These are phyloP conservation scores for Penicillium aurantiogriseum DNA, from an alignment of 2,329 filamentous ascomycete genomes.

Conservation along the genomic window DNA sequence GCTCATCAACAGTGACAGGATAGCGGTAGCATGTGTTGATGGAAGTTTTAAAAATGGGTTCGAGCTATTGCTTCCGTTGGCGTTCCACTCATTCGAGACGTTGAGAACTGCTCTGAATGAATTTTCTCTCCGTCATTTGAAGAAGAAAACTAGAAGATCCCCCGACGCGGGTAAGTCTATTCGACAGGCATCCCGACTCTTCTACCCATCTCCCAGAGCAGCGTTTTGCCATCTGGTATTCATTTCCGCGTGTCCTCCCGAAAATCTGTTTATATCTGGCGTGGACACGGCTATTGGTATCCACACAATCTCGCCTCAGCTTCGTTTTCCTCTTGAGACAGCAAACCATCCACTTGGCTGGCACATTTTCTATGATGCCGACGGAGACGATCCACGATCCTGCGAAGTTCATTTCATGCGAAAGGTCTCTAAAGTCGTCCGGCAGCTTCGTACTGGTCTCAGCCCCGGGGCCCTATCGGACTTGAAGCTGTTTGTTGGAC, in stretches of 20 bases:
- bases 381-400: conserved; percentile 11
- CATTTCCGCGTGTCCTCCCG: conserved; percentile 25
- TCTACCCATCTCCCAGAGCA: conserved; percentile 22
- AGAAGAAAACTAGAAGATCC: conserved; percentile 4
- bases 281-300: conserved; percentile 30
- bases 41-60: conserved; percentile 18
- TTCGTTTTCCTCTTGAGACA: conserved; percentile 19
- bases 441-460: conserved; percentile 31
- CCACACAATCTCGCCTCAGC: conserved; percentile 35
- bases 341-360: conserved; percentile 23
- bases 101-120: conserved; percentile 20
- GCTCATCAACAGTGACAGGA: conserved; percentile 24
- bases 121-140: conserved; percentile 18
- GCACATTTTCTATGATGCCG: conserved; percentile 29
- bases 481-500: conserved; percentile 24
- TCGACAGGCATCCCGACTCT: conserved; percentile 24
- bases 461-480: conserved; percentile 26
- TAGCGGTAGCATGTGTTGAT: conserved; percentile 29
- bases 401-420: conserved; percentile 20
- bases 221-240: conserved; percentile 37
- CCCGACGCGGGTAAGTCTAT: conserved; percentile 22
- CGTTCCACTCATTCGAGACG: conserved; percentile 22
- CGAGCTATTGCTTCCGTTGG: conserved; percentile 28
- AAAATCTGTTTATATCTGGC: conserved; percentile 19
- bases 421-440: conserved; percentile 23